Conservation (phyloP, 805 yeast genomes). For the Teunomyces kruisii region DNA sequence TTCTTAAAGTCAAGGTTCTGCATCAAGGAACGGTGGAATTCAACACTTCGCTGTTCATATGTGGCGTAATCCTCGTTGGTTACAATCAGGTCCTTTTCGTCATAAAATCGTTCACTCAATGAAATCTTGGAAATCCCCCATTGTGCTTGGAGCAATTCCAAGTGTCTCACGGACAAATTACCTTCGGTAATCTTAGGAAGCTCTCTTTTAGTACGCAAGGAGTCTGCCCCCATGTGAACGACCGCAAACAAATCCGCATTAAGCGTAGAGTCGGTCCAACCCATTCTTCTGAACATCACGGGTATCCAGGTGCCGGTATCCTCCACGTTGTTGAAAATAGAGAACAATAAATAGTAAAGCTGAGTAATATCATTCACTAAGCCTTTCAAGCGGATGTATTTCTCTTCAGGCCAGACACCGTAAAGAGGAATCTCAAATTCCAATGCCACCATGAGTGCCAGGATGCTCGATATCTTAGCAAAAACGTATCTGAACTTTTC, state of each 20-base stretch:
- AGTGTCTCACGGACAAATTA: conserved; percentile 29
- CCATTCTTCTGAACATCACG: conserved; percentile 24
- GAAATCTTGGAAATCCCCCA: conserved; percentile 24
- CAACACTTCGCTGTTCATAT: background rate
- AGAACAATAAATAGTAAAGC: conserved; percentile 23
- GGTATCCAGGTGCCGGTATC: conserved; percentile 29
- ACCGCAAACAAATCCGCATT: conserved; percentile 29
- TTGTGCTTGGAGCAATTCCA: conserved; percentile 23
- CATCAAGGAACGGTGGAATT: conserved; percentile 5
- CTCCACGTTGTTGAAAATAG: conserved; percentile 24
- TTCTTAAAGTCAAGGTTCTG: conserved; percentile 23
- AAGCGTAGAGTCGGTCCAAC: conserved; percentile 29
- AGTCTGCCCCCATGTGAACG: conserved; percentile 30
- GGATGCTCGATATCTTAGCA: conserved; percentile 19
- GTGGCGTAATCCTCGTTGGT: background rate
- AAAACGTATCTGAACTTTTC: conserved; percentile 21
- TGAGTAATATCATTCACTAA: conserved; percentile 25
- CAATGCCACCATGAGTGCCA: conserved; percentile 23
- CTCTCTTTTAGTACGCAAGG: conserved; percentile 22
- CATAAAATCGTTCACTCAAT: conserved; percentile 22
- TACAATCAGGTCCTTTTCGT: conserved; percentile 3
- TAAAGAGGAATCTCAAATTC: conserved; percentile 28
- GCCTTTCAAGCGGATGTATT: conserved; percentile 21
- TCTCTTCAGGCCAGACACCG: conserved; percentile 32
- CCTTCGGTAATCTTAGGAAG: conserved; percentile 34